Percentiles rank a stretch among this genome's conserved stretches.
Conservation (phyloP, 2,329 filamentous ascomycete genomes). For the Zymoseptoria ardabiliae region DNA sequence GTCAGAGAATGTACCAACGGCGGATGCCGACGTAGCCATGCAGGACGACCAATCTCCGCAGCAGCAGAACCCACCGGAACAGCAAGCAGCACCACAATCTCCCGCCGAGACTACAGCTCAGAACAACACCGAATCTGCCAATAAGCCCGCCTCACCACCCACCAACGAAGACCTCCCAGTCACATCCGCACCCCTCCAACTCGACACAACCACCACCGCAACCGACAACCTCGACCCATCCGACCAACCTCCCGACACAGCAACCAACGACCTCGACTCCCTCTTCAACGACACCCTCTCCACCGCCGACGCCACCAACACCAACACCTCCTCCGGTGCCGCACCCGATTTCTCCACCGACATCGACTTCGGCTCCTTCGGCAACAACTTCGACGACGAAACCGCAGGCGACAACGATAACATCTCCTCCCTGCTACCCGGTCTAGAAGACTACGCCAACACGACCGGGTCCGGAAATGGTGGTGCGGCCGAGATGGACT, state of each 20-base stretch:
- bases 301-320: conserved; percentile 10
- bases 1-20: not conserved
- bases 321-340: conserved; percentile 6
- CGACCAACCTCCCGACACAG: conserved; percentile 22
- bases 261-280: conserved; percentile 28
- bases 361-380: conserved; percentile 31
- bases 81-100: not conserved
- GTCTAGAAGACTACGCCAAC: conserved; percentile 37
- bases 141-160: not conserved
- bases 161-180: not conserved
- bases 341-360: conserved; percentile 19
- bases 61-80: not conserved
- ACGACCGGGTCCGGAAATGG: conserved; percentile 5
- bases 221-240: not conserved
- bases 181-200: not conserved
- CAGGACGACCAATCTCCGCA: not conserved
- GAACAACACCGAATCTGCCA: not conserved
- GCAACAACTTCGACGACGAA: conserved; percentile 13
- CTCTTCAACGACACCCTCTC: conserved; percentile 28
- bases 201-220: not conserved
- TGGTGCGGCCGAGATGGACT: conserved; percentile 19
- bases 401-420: conserved; percentile 23
- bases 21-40: conserved; percentile 4
- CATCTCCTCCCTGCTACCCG: conserved; percentile 33
- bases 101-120: conserved; percentile 1